Conservation (phyloP, 2,329 filamentous ascomycete genomes). For the Diplodia intermedia region DNA sequence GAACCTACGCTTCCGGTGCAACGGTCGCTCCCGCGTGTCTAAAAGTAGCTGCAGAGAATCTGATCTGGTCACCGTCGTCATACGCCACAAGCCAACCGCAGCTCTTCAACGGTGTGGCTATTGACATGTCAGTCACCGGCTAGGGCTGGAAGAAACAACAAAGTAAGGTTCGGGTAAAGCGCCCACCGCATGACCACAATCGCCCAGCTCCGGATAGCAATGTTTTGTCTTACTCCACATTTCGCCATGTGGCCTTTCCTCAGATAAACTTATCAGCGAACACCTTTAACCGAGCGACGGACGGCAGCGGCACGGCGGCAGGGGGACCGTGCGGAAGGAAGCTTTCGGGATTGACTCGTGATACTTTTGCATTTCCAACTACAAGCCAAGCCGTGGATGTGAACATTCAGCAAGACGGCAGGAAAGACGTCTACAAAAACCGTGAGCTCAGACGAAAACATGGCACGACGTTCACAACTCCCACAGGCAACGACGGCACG, state of each 20-base stretch:
- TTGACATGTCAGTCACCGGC: background rate
- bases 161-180: background rate
- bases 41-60: background rate
- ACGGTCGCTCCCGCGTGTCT: background rate
- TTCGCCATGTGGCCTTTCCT: background rate
- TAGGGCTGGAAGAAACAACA: background rate
- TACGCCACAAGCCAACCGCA: background rate
- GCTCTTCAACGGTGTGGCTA: background rate
- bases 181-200: background rate
- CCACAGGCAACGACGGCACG: too few species aligned
- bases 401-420: too few species aligned
- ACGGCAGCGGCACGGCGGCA: background rate
- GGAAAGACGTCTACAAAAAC: too few species aligned
- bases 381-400: too few species aligned
- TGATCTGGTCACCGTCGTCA: background rate
- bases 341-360: background rate
- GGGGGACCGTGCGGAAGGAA: background rate
- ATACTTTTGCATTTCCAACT: too few species aligned
- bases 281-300: background rate
- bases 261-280: constrained; percentile 3
- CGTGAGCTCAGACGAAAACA: too few species aligned
- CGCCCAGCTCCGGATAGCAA: too few species aligned
- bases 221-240: background rate
- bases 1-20: background rate
- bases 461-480: too few species aligned